These are phyloP conservation scores for Cicer chorassanicum DNA, from an alignment of 306 rosid species.

Conservation along the genomic window DNA sequence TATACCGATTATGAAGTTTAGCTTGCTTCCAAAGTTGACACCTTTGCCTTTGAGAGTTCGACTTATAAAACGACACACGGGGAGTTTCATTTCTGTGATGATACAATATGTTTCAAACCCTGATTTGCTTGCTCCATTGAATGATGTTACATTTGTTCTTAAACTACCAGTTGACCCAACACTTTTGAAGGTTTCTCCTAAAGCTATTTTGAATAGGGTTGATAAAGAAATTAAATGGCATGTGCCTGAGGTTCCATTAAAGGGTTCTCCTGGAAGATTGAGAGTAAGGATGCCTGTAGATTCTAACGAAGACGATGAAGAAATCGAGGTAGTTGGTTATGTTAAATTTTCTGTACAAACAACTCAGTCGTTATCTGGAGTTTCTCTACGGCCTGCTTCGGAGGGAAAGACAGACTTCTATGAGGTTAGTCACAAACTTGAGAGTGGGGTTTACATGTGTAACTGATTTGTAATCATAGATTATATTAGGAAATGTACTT, in stretches of 20 bases:
- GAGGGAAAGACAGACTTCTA: slow-evolving; percentile 89
- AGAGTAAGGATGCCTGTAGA: slow-evolving; percentile 90
- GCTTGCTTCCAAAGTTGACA: slow-evolving; percentile 76
- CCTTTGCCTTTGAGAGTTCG: slow-evolving; percentile 94
- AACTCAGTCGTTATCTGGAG: slow-evolving; percentile 72
- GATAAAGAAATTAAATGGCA: slow-evolving; percentile 89
- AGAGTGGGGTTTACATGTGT: slow-evolving; percentile 82
- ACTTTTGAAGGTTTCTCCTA: slow-evolving; percentile 89
- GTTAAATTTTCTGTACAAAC: slow-evolving; percentile 81
- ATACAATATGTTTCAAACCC: slow-evolving; percentile 84
- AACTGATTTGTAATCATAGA: slow-evolving; percentile 59
- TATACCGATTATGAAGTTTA: slow-evolving; percentile 80
- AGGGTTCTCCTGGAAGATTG: slow-evolving; percentile 79
- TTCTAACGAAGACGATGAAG: slow-evolving; percentile 71
- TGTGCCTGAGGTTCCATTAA: slow-evolving; percentile 75
- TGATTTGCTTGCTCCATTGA: slow-evolving; percentile 75
- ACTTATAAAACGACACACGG: slow-evolving; percentile 80
- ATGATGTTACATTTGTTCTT: slow-evolving; percentile 72
- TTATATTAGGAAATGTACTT: slow-evolving; percentile 45
- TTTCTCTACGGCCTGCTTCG: slow-evolving; percentile 73
- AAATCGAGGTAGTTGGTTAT: slow-evolving; percentile 70
- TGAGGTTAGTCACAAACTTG: slow-evolving; percentile 83
- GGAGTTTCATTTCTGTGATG: slow-evolving; percentile 89
- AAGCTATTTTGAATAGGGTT: slow-evolving; percentile 81
- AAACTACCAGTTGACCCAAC: slow-evolving; percentile 88